Evolutionary conservation across 768 basidiomycete genomes (phyloP), one percentile per base, ranked within the genome.

Genomic region (Crepidotus variabilis): DNA sequence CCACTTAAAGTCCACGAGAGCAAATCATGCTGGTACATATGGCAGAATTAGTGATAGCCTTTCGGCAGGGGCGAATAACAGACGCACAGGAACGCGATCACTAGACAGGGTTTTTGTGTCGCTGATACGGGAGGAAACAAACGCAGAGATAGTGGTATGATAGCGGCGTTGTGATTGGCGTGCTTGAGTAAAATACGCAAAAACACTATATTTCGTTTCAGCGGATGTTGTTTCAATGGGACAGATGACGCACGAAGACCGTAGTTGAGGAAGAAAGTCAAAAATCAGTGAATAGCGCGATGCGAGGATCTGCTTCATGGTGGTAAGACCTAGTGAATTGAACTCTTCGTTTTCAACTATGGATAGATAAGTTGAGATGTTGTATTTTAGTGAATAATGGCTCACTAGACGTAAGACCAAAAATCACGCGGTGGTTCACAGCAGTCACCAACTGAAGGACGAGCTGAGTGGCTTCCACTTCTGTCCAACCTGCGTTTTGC

Each of bases 341-440:
- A 46, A 6, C 24, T 33, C 45, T 6, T 32, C n/a, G 16, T 5
- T 43, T 36, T 18, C 11, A 13, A 11, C 34, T 4, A 14, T 24
- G 4, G 8, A 8, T 28, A 4, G 28, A 28, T 28, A 8, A 28
- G 28, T 8, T 8, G 28, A 28, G 8, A 8, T 28, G 4, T 28
- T 28, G 28, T 3, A 28, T 8, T 28, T 28, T 28, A 8, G 8
- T 8, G 4, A 28, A 8, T 8, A 18, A 23, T 33, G 13, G 67
- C 77, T n/a, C 43, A 79, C 81, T 81, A 0, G 77, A 50, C 2
- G 82, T 78, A 24, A 74, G 64, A 0, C 81, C 82, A 5, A 83
- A 75, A 52, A 83, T 78, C 0, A 74, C 50, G n/a, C 82, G 73
- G 56, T 78, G 80, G 48, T 65, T 77, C 1, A 69, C 64, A 36